A percentile compares a stretch with the other conserved stretches of the same genome.
phyloP scores from a whole-genome alignment of 306 rosid genomes.

The Vachellia collinsii region DNA sequence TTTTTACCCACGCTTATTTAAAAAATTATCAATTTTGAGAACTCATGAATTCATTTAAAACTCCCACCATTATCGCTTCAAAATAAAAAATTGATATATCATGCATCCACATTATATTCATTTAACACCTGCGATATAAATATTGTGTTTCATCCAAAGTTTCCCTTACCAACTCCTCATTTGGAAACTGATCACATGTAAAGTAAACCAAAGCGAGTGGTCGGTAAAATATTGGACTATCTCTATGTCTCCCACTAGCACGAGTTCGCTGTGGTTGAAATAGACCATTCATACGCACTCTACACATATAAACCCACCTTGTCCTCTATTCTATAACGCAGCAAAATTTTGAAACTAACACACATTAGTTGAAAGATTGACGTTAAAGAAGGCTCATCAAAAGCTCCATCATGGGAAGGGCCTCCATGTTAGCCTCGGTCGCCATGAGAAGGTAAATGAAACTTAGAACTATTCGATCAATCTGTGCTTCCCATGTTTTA shows the following conservation, averaged over 20 bases:
- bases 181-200: too few species aligned
- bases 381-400: neutral
- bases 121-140: too few species aligned
- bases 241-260: too few species aligned
- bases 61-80: neutral
- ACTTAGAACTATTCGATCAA: too few species aligned
- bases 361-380: neutral
- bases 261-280: neutral
- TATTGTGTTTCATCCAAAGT: too few species aligned
- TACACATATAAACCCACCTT: too few species aligned
- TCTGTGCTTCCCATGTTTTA: too few species aligned
- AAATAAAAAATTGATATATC: too few species aligned
- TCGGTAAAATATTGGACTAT: too few species aligned
- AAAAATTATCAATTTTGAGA: neutral
- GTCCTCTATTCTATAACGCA: too few species aligned
- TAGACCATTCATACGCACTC: neutral
- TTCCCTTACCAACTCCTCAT: too few species aligned
- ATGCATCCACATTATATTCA: neutral
- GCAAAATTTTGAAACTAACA: neutral
- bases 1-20: neutral
- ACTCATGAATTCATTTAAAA: neutral
- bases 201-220: too few species aligned
- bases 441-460: constrained; percentile 41
- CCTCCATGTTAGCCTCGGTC: constrained; percentile 28
- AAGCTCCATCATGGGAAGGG: constrained; percentile 32